Conservation (phyloP, 1,284 basidiomycete species). For the Cutaneotrichosporon dermatis region DNA sequence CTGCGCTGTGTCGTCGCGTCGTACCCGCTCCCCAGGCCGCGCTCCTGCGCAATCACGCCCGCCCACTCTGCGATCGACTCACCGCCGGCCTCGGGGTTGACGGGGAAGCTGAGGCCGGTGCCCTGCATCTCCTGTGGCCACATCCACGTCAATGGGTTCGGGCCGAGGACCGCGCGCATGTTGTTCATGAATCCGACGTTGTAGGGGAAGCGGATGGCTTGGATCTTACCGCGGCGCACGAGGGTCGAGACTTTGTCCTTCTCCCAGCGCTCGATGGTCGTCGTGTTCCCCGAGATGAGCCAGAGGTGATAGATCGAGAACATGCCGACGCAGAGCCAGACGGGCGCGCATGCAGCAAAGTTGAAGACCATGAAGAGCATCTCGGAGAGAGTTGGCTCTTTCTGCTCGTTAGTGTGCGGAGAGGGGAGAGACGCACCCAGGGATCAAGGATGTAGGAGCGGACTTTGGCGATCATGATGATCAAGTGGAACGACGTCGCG, state of each 20-base stretch:
- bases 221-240: conserved; percentile 77
- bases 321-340: conserved; percentile 75
- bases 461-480: conserved; percentile 68
- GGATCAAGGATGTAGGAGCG: conserved; percentile 52
- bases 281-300: conserved; percentile 73
- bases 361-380: conserved; percentile 83
- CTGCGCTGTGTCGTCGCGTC: background rate
- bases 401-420: conserved; percentile 50
- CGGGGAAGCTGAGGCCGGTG: conserved; percentile 69
- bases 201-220: conserved; percentile 91
- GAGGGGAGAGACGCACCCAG: conserved; percentile 26
- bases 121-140: conserved; percentile 60
- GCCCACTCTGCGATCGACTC: conserved; percentile 53
- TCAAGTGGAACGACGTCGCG: conserved; percentile 65
- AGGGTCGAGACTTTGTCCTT: conserved; percentile 89
- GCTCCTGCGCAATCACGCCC: conserved; percentile 29
- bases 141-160: conserved; percentile 72
- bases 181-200: conserved; percentile 72
- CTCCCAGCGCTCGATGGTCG: conserved; percentile 96
- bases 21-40: conserved; percentile 1
- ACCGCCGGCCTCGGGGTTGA: conserved; percentile 73
- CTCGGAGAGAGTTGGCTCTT: conserved; percentile 64
- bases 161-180: conserved; percentile 69
- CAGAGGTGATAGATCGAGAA: conserved; percentile 91
- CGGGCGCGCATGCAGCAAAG: conserved; percentile 77